Evolutionary conservation across 2,329 filamentous ascomycete species (phyloP).

Genomic region (Chaetomiaceae sp.): DNA sequence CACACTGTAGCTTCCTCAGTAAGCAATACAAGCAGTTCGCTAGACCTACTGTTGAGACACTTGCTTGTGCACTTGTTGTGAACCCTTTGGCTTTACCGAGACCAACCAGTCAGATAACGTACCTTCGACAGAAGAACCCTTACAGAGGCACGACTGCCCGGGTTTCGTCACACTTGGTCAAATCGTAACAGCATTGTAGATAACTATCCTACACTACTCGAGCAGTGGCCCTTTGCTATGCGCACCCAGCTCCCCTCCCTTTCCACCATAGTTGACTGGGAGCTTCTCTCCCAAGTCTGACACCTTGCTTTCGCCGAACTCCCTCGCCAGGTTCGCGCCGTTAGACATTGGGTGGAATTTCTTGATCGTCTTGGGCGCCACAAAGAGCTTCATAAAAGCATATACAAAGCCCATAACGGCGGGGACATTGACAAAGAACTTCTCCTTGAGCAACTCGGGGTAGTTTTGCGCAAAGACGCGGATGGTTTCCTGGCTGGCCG

Average conservation of each 20-base stretch:
- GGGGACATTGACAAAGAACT: constrained; percentile 95
- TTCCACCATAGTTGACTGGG: constrained; percentile 74
- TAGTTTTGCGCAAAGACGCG: constrained; percentile 75
- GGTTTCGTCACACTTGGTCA: no score
- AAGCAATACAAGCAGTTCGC: no score
- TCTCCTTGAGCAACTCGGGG: constrained; percentile 80
- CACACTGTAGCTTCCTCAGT: no score
- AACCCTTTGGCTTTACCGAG: no score
- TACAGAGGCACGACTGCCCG: no score
- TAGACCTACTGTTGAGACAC: no score
- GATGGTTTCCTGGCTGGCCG: constrained; percentile 74
- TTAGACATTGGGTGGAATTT: constrained; percentile 75
- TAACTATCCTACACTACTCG: no score
- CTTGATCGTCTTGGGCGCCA: constrained; percentile 66
- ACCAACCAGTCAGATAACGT: no score
- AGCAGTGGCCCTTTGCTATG: constrained; percentile 25
- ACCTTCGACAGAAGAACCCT: no score
- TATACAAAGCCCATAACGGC: constrained; percentile 86
- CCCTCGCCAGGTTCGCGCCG: constrained; percentile 60
- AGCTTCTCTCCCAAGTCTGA: constrained; percentile 55
- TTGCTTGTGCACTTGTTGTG: no score
- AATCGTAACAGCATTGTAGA: no score
- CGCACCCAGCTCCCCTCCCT: constrained; percentile 37
- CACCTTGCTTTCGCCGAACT: constrained; percentile 48
- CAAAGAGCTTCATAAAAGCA: constrained; percentile 66